phyloP scores from a whole-genome alignment of 2,329 filamentous ascomycete genomes.

The Cladophialophora psammophila region DNA sequence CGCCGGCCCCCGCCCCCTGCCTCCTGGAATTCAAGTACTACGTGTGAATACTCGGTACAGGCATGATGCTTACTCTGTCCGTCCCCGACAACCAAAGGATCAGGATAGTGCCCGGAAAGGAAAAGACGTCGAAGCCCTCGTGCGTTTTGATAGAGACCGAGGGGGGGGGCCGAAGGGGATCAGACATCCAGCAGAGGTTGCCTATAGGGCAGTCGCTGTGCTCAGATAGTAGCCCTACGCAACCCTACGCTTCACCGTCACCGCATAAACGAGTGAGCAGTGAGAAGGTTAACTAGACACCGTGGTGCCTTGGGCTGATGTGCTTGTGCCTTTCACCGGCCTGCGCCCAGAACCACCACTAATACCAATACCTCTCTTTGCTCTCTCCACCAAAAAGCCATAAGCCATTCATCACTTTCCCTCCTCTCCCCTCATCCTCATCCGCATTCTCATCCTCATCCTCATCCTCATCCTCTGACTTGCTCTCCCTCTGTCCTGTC shows the following conservation, averaged over 20 bases:
- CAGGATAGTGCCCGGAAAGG: not conserved
- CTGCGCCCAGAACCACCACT: not conserved
- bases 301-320: not conserved
- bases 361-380: not conserved
- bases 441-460: not conserved
- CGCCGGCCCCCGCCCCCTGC: not conserved
- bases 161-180: conserved; percentile 16
- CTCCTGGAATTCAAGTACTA: not conserved
- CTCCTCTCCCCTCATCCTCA: conserved; percentile 13
- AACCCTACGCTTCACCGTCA: not conserved
- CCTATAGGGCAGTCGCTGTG: conserved; percentile 8
- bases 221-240: not conserved
- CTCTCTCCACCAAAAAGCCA: not conserved
- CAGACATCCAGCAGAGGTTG: not conserved
- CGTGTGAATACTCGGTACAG: not conserved
- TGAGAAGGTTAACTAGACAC: conserved; percentile 7
- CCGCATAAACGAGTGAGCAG: conserved; percentile 21
- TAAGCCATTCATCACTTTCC: conserved; percentile 18
- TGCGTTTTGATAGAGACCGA: conserved; percentile 5
- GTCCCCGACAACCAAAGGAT: not conserved
- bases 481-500: conserved; percentile 34
- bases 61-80: not conserved
- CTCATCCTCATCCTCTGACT: conserved; percentile 10
- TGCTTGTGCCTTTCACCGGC: conserved; percentile 25
- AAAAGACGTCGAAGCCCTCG: not conserved